Evolutionary conservation across 176 grass and related monocot species (phyloP).

Genomic region (Hordeum marinum): DNA sequence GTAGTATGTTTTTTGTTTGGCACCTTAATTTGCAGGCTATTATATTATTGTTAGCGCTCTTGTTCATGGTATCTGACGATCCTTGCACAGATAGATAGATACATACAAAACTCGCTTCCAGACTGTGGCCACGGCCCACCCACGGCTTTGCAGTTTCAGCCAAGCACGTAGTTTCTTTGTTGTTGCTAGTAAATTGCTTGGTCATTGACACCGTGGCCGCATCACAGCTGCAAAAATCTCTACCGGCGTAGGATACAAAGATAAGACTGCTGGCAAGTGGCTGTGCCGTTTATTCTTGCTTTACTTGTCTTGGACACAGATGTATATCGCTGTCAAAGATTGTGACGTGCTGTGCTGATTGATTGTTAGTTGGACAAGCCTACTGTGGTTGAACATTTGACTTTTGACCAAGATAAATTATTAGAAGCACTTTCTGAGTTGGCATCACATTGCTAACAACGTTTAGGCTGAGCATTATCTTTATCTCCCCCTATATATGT

Average conservation of each 20-base stretch:
- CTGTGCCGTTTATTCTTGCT: not conserved
- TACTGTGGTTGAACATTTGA: not conserved
- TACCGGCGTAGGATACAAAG: not conserved
- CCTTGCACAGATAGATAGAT: not conserved
- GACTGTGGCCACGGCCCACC: not conserved
- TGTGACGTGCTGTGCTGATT: not conserved
- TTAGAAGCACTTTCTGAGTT: not conserved
- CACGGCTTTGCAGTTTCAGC: constrained; percentile 10
- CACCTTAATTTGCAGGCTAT: not conserved
- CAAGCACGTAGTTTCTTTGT: not conserved
- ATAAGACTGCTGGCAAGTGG: not conserved
- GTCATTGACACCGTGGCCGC: not conserved
- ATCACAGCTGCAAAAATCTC: not conserved
- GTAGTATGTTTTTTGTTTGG: not conserved
- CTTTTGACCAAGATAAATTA: not conserved
- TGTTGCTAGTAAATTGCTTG: not conserved
- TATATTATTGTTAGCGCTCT: not conserved
- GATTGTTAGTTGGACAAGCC: not conserved
- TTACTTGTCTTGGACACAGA: not conserved
- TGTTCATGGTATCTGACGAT: not conserved
- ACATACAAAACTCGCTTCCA: not conserved
- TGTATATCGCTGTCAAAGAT: not conserved
- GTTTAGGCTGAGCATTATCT: not conserved
- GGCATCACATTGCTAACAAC: not conserved
- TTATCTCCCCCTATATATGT: constrained; percentile 10